A percentile compares a stretch with the other conserved stretches of the same genome.
Evolutionary conservation across 345 rosid genomes (phyloP).

Genomic region (Ailanthus altissimus): DNA sequence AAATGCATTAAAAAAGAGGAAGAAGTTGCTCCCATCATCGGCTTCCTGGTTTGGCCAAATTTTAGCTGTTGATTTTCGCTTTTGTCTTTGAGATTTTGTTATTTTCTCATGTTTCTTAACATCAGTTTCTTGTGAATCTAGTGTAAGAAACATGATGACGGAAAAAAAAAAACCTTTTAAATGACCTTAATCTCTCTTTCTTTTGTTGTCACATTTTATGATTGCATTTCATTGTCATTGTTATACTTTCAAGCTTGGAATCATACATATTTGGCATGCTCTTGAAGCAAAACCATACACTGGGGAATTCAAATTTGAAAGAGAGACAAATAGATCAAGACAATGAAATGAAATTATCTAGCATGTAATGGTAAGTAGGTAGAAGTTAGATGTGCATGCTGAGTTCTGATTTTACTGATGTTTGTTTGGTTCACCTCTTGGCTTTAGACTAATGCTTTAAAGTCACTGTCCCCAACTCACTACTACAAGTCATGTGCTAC

Average conservation of each 20-base stretch:
- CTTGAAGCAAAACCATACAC: neutral
- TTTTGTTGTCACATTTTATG: neutral
- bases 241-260: neutral
- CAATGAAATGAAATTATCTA: neutral
- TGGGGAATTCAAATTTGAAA: neutral
- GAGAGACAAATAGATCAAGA: constrained; percentile 6
- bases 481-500: constrained; percentile 30
- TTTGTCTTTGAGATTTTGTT: constrained; percentile 1
- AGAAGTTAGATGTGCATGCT: constrained; percentile 1
- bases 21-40: neutral
- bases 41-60: neutral
- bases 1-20: neutral
- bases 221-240: neutral
- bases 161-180: neutral
- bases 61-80: neutral
- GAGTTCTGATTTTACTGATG: neutral
- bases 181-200: neutral
- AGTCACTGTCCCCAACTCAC: constrained; percentile 22
- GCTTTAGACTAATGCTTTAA: constrained; percentile 15
- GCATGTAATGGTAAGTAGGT: neutral
- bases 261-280: neutral
- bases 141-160: neutral
- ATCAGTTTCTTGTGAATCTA: neutral
- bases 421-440: constrained; percentile 1
- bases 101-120: neutral